Base-by-base conservation (phyloP, 768 basidiomycete species). In the Cystofilobasidium ferigula region DNA sequence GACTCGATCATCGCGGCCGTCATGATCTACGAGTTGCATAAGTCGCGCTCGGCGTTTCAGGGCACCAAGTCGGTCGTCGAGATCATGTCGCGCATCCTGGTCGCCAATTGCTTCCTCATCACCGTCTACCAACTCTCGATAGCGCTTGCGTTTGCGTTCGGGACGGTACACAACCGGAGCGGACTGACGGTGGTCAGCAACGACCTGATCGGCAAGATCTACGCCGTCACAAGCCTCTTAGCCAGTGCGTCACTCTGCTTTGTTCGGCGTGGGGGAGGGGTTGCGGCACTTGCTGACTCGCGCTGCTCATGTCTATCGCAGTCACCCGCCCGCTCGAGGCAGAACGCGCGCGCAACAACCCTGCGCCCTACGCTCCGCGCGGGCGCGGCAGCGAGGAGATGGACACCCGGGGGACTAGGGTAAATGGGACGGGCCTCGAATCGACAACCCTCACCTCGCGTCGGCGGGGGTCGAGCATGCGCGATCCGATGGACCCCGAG, bases 61-160 rank as follows among this genome's bases (percentile, higher is more conserved):
- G 51, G 51, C 8, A 54, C 51, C 4, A 54, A 54, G 51, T 30
- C 63, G 28, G 87, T 91, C 28, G 83, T 84, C 74, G 89, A 89
- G 73, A 81, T 94, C 64, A 86, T 85, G 72, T 88, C 93, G 64
- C 91, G 91, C 1, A 89, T 88, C 64, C 80, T 88, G 66, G 81
- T 95, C 63, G 88, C 93, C 65, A 88, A 97, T 69, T 89, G 95
- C 75, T 91, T 95, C 76, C 86, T 94, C 80, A 85, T 86, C 20
- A 91, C 92, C 71, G 92, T 94, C 73, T 81, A 98, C 69, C 88
- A 92, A 73, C 82, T 93, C 63, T 86, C 86, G 71, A 85, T 99
- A 61, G 88, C 87, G 26, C 80, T 95, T 51, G 92, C 94, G 30
- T 94, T 92, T 71, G 86, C 89, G n/a, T 84, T 97, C 71, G 95